Evolutionary conservation across 345 rosid species (phyloP).

Genomic region (Rhizophora mangle): DNA sequence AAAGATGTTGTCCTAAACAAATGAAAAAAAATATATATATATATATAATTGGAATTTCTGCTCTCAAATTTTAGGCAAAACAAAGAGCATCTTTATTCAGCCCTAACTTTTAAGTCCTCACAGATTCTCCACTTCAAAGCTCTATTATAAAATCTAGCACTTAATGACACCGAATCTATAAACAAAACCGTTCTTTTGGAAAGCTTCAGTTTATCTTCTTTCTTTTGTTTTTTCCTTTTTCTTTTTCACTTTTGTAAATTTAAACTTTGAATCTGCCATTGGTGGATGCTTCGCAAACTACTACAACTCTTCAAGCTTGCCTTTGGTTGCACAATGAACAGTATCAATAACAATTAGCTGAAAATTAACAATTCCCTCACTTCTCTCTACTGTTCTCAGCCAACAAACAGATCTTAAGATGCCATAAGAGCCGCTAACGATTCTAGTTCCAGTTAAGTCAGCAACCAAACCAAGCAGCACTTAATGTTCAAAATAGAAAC

Average conservation of each 20-base stretch:
- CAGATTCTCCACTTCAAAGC: conserved; percentile 27
- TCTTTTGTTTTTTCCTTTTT: background rate
- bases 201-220: no score
- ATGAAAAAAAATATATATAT: conserved; percentile 16
- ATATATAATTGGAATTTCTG: conserved; percentile 14
- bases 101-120: conserved; percentile 31
- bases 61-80: conserved; percentile 16
- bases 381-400: conserved; percentile 13
- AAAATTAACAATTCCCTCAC: background rate
- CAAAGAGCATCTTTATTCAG: conserved; percentile 35
- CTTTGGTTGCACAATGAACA: conserved; percentile 4
- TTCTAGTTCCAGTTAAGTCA: conserved; percentile 20
- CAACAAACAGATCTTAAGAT: conserved; percentile 25
- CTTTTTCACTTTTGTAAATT: no score
- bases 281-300: conserved; percentile 7
- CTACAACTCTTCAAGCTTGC: background rate
- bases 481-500: background rate
- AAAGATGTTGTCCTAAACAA: conserved; percentile 17
- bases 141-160: background rate
- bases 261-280: conserved; percentile 9
- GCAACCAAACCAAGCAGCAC: conserved; percentile 13
- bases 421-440: background rate
- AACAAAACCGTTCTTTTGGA: conserved; percentile 17
- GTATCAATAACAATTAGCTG: background rate
- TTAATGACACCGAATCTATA: conserved; percentile 14